Percentiles rank a stretch among this genome's conserved stretches.
These are phyloP conservation scores for Diospyros lotus DNA, from an alignment of 148 eudicot species.

Conservation along the genomic window DNA sequence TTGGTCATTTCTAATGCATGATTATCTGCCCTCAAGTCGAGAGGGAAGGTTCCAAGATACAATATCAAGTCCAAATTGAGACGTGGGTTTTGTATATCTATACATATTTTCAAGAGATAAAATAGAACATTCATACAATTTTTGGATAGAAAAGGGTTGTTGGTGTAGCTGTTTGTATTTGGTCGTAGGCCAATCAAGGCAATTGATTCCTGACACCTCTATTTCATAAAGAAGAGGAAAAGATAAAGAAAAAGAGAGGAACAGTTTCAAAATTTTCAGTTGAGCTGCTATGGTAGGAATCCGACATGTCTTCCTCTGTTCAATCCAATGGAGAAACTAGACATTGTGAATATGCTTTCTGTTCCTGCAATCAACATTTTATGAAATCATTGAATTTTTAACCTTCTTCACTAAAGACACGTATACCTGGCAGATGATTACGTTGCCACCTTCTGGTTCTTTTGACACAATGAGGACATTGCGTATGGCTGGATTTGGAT, in stretches of 20 bases:
- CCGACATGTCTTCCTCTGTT: neutral
- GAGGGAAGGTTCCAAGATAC: neutral
- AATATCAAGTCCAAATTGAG: neutral
- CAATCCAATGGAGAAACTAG: neutral
- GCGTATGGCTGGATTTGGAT: conserved; percentile 59
- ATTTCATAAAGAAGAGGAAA: too few species aligned
- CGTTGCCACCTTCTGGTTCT: conserved; percentile 43
- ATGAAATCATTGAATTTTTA: neutral
- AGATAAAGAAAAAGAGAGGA: neutral
- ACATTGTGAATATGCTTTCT: neutral
- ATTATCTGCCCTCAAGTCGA: neutral
- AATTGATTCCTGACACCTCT: neutral
- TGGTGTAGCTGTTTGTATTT: neutral
- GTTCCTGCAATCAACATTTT: neutral
- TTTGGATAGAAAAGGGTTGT: neutral
- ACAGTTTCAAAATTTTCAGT: neutral
- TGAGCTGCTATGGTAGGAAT: neutral
- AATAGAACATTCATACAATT: neutral
- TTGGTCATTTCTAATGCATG: neutral
- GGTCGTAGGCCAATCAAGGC: neutral
- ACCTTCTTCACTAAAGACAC: neutral
- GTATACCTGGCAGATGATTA: conserved; percentile 41
- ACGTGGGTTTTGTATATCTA: neutral
- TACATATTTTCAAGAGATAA: neutral
- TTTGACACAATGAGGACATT: conserved; percentile 46